A percentile compares a stretch with the other conserved stretches of the same genome.
phyloP scores from a whole-genome alignment of 2,329 filamentous ascomycete species.

The Berkeleyomyces basicola region DNA sequence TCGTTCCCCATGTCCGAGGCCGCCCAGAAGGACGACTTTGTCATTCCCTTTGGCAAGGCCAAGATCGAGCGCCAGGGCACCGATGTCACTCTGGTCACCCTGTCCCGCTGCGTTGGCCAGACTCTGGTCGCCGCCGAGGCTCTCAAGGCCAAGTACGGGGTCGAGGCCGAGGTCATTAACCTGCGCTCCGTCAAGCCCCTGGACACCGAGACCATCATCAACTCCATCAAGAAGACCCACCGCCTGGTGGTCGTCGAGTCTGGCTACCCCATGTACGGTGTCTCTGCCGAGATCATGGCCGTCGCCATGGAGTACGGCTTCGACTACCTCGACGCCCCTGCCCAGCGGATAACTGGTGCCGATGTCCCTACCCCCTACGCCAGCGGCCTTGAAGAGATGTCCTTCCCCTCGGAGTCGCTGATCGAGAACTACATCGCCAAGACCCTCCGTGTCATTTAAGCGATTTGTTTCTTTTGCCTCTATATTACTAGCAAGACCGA shows the following conservation, averaged over 20 bases:
- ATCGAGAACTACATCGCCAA: slow-evolving; percentile 83
- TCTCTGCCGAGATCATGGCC: slow-evolving; percentile 82
- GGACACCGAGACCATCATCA: slow-evolving; percentile 86
- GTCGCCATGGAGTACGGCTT: slow-evolving; percentile 95
- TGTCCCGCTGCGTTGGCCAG: slow-evolving; percentile 92
- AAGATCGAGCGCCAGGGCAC: slow-evolving; percentile 96
- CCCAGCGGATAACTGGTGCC: slow-evolving; percentile 84
- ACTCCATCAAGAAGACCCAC: slow-evolving; percentile 97
- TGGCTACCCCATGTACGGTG: slow-evolving; percentile 89
- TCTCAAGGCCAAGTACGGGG: slow-evolving; percentile 90
- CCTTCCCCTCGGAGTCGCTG: slow-evolving; percentile 77
- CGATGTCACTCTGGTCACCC: slow-evolving; percentile 86
- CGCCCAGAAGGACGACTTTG: slow-evolving; percentile 90
- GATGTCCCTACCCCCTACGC: slow-evolving; percentile 97
- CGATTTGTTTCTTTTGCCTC: not conserved
- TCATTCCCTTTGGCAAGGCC: slow-evolving; percentile 94
- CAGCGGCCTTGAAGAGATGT: slow-evolving; percentile 81
- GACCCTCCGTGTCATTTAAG: slow-evolving; percentile 56
- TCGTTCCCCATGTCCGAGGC: slow-evolving; percentile 94
- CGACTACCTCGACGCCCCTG: slow-evolving; percentile 90
- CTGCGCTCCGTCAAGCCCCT: slow-evolving; percentile 93
- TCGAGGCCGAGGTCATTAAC: slow-evolving; percentile 95
- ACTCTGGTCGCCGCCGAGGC: slow-evolving; percentile 74
- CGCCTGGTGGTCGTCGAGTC: slow-evolving; percentile 85
- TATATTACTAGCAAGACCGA: not conserved